These are phyloP conservation scores for Oxytropis ochrocephala DNA, from an alignment of 306 rosid species.

Conservation along the genomic window DNA sequence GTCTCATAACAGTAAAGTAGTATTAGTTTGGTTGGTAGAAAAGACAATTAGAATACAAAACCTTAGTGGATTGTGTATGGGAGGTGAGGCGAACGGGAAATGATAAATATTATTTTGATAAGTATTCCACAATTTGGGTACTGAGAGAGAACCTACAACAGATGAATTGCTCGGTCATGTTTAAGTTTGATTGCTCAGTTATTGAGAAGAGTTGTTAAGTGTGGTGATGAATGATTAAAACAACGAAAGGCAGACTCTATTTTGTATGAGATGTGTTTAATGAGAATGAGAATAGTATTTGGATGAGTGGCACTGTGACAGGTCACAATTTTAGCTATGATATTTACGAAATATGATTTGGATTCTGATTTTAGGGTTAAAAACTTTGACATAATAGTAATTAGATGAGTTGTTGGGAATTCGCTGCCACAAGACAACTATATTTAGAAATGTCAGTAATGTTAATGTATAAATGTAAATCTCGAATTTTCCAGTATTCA, in stretches of 20 bases:
- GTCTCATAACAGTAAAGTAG: no score
- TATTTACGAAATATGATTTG: neutral
- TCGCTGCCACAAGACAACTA: neutral
- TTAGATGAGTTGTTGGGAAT: neutral
- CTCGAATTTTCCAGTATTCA: neutral
- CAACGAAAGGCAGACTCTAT: no score
- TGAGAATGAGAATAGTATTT: conserved; percentile 2
- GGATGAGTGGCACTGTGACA: neutral
- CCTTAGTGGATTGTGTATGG: no score
- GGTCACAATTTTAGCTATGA: neutral
- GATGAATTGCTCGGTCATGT: no score
- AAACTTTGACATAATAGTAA: neutral
- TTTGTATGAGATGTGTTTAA: neutral
- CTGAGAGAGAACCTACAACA: no score
- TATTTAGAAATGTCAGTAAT: neutral
- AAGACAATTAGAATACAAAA: no score
- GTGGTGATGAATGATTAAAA: no score
- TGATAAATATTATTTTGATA: neutral
- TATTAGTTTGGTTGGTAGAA: no score
- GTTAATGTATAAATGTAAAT: neutral
- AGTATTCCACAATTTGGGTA: neutral
- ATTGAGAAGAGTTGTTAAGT: no score
- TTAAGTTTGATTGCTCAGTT: no score
- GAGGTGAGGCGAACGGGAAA: neutral
- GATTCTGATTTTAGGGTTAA: neutral